phyloP scores from a whole-genome alignment of 2,329 filamentous ascomycete species.

The Colletotrichum musicola region DNA sequence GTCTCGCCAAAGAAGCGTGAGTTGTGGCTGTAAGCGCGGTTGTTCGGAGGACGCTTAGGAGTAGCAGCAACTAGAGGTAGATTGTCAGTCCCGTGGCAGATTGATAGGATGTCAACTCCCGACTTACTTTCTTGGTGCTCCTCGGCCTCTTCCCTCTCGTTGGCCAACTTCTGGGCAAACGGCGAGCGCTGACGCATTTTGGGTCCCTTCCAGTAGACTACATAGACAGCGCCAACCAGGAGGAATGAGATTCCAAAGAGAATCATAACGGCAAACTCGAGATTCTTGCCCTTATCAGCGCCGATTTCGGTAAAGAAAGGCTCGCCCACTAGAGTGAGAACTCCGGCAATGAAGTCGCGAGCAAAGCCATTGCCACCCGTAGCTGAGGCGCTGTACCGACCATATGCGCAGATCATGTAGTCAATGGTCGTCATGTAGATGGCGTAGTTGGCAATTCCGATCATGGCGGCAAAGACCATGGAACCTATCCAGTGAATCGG shows the following conservation, averaged over 20 bases:
- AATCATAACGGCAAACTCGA: constrained; percentile 74
- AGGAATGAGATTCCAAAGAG: constrained; percentile 72
- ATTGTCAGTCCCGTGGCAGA: neutral
- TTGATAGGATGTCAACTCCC: neutral
- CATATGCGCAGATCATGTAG: constrained; percentile 83
- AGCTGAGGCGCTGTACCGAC: constrained; percentile 78
- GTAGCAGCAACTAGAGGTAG: constrained; percentile 37
- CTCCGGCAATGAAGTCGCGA: constrained; percentile 79
- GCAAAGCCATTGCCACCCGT: constrained; percentile 83
- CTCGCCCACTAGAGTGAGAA: constrained; percentile 75
- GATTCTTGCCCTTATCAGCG: constrained; percentile 58
- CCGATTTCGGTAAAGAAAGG: constrained; percentile 74
- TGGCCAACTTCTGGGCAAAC: constrained; percentile 73
- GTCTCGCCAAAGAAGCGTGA: constrained; percentile 57
- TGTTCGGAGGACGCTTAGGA: constrained; percentile 12
- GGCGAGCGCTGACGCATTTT: constrained; percentile 69
- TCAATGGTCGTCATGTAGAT: constrained; percentile 84
- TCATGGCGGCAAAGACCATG: constrained; percentile 73
- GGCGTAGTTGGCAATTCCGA: constrained; percentile 80
- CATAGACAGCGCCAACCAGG: constrained; percentile 73
- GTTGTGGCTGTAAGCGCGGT: constrained; percentile 51
- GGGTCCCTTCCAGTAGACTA: constrained; percentile 76
- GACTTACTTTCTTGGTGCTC: constrained; percentile 13
- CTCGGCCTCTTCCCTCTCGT: constrained; percentile 46
- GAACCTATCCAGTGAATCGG: constrained; percentile 76